Evolutionary conservation across 257 asterid genomes (phyloP).

Genomic region (Lycium ferocissimum): DNA sequence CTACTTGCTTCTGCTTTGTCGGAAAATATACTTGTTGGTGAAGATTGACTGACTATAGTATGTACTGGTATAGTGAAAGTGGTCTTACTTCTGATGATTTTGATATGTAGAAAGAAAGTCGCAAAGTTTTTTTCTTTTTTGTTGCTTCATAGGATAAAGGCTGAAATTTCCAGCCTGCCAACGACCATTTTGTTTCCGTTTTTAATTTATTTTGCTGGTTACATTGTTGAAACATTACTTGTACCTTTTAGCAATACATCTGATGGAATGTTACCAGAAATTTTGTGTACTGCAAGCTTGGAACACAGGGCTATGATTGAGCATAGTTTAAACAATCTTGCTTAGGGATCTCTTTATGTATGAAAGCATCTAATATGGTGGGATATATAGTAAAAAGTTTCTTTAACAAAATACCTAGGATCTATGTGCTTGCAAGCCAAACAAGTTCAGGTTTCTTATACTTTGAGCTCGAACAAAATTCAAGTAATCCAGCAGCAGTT

Average conservation of each 20-base stretch:
- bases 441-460: not conserved
- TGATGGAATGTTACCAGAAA: not conserved
- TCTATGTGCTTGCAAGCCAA: slow-evolving; percentile 57
- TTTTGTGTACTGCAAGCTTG: not conserved
- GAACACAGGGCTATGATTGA: not conserved
- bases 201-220: not conserved
- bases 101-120: not conserved
- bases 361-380: no score
- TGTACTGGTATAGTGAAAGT: not conserved
- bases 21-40: not conserved
- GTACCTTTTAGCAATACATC: not conserved
- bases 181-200: not conserved
- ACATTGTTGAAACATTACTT: not conserved
- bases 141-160: not conserved
- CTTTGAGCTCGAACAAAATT: no score
- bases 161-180: not conserved
- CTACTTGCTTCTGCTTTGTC: not conserved
- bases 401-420: no score
- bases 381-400: no score
- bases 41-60: not conserved
- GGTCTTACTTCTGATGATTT: not conserved
- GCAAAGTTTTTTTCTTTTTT: not conserved
- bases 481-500: no score
- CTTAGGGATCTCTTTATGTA: no score
- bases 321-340: not conserved